Base-by-base conservation (phyloP, 2,329 filamentous ascomycete genomes). In the Dothideomycetes sp. region DNA sequence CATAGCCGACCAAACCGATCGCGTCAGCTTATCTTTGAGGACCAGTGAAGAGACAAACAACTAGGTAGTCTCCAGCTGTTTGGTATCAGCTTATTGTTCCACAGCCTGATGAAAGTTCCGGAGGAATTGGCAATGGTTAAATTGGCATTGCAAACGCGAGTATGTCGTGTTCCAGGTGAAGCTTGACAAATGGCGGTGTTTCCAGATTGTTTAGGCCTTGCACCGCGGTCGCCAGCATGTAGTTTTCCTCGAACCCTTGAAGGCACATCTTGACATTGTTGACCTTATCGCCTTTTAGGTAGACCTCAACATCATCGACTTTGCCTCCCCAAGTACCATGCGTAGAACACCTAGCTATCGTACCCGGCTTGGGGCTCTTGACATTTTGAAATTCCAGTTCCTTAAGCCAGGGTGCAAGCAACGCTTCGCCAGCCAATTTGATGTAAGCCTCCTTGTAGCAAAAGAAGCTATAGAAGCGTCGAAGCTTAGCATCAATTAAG, bases 391-490 rank as follows among this genome's bases (percentile, higher is more conserved):
- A 84, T 52, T 87, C 80, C 7, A 88, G 64, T 35, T 82, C 73
- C 36, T 65, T 65, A 34, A 89, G 67, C 84, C 84, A 89, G 4
- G 68, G 67, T 0, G 84, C 84, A 7, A 87, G 66, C 44, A 89
- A 67, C 1, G 82, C 84, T 52, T 88, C 82, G 18, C 84, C 84
- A 20, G 82, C 83, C 64, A 89, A 78, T 71, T 88, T 89, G 60
- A 88, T 78, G 56, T 84, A 88, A 1, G 82, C 79, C 63, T 89
- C 84, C 51, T 84, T 78, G 58, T 85, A 71, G 57, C 80, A 84
- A 80, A 83, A 89, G 45, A 82, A 74, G 1, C 81, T 73, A 57
- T 87, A 89, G 56, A 89, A 89, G 39, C 73, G 69, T 4, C 81
- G 69, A 19, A 88, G 64, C 54, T 78, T 79, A 16, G 64, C 69